A percentile compares a stretch with the other conserved stretches of the same genome.
phyloP scores from a whole-genome alignment of 257 asterid genomes.

The Solanum corneliomulleri region DNA sequence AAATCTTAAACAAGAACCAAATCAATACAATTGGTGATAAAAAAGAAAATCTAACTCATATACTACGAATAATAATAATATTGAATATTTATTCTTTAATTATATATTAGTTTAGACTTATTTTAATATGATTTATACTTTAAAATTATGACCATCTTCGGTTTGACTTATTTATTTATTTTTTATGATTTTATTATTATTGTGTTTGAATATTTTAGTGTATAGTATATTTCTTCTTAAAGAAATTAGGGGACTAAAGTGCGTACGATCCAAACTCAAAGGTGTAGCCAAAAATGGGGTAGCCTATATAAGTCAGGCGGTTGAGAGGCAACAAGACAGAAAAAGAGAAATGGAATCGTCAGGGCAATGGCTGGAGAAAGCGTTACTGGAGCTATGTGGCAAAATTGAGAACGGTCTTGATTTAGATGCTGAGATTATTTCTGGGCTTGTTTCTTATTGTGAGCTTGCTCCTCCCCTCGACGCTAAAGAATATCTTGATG shows the following conservation, averaged over 20 bases:
- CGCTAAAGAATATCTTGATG: slow-evolving; percentile 93
- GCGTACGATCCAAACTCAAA: neutral
- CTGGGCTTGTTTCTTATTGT: slow-evolving; percentile 86
- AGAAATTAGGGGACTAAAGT: neutral
- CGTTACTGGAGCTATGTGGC: slow-evolving; percentile 49
- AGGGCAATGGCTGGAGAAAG: slow-evolving; percentile 71
- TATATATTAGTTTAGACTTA: too few species aligned
- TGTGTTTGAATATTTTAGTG: too few species aligned
- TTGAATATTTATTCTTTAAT: too few species aligned
- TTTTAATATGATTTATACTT: too few species aligned
- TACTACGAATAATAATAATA: too few species aligned
- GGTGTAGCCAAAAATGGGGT: neutral
- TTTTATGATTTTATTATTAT: too few species aligned
- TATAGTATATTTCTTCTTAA: too few species aligned
- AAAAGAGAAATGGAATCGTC: slow-evolving; percentile 29
- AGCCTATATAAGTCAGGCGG: neutral
- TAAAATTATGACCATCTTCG: too few species aligned
- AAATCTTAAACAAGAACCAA: too few species aligned
- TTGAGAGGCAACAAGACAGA: neutral
- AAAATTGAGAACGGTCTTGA: slow-evolving; percentile 55
- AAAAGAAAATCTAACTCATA: too few species aligned
- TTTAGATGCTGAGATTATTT: slow-evolving; percentile 74
- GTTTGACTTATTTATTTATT: too few species aligned
- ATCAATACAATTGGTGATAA: too few species aligned
- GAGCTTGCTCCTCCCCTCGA: slow-evolving; percentile 89